These are phyloP conservation scores for Annulohypoxylon moriforme DNA, from an alignment of 495 filamentous ascomycete species.

Conservation along the genomic window DNA sequence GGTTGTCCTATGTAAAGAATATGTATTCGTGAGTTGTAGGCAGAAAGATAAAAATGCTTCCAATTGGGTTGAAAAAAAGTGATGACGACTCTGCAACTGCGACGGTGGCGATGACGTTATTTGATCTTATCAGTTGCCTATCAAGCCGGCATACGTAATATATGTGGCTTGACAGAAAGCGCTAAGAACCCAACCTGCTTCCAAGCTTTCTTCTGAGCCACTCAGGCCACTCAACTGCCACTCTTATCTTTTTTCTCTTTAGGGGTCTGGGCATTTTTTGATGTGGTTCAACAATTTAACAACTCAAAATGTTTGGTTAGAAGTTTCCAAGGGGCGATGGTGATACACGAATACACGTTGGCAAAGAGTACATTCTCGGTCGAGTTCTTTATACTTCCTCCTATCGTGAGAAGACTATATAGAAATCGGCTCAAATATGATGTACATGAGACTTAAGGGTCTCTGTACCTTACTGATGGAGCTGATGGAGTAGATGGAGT, in stretches of 20 bases:
- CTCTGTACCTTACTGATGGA: not conserved
- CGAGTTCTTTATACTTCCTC: constrained; percentile 4
- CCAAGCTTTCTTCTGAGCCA: constrained; percentile 2
- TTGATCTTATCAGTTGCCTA: constrained; percentile 25
- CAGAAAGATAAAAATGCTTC: not conserved
- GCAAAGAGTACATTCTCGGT: not conserved
- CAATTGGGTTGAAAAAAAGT: constrained; percentile 15
- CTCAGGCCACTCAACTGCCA: not conserved
- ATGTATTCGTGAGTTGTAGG: not conserved
- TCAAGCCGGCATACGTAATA: constrained; percentile 28
- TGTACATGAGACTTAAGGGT: not conserved
- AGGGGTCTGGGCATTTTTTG: not conserved
- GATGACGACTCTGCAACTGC: constrained; percentile 15
- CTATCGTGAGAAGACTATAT: not conserved
- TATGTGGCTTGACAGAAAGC: constrained; percentile 1
- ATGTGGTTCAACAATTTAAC: not conserved
- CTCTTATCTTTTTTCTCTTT: not conserved
- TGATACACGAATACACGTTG: not conserved
- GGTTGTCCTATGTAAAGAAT: not conserved
- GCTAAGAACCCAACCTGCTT: not conserved
- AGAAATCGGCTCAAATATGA: not conserved
- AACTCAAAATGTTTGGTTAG: not conserved
- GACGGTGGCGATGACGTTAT: constrained; percentile 37
- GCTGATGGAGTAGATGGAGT: not conserved
- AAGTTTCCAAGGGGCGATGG: not conserved